phyloP scores from a whole-genome alignment of 2,329 filamentous ascomycete species.

The Mariannaea sp. region DNA sequence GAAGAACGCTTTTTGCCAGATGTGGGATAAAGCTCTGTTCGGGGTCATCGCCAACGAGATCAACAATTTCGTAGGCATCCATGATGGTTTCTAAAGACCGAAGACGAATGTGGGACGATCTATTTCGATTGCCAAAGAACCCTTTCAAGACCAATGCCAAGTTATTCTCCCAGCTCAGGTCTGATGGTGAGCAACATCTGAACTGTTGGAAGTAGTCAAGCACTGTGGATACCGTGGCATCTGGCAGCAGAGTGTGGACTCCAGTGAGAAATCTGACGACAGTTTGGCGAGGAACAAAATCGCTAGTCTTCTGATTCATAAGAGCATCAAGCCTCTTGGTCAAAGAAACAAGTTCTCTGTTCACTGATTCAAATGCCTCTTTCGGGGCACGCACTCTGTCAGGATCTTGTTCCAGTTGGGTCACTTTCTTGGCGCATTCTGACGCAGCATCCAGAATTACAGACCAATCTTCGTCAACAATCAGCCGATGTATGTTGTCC shows the following conservation, averaged over 20 bases:
- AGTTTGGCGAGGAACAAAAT: constrained; percentile 67
- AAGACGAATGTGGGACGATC: constrained; percentile 66
- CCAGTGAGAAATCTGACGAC: constrained; percentile 70
- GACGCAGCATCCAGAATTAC: constrained; percentile 63
- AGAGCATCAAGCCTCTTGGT: constrained; percentile 56
- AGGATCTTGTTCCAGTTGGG: constrained; percentile 35
- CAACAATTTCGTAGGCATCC: constrained; percentile 62
- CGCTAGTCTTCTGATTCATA: constrained; percentile 48
- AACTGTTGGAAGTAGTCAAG: constrained; percentile 72
- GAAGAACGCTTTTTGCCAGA: constrained; percentile 65
- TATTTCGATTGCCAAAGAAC: constrained; percentile 65
- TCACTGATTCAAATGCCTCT: constrained; percentile 47
- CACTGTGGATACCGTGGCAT: constrained; percentile 66
- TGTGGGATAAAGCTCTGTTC: constrained; percentile 61
- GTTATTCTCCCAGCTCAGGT: constrained; percentile 69
- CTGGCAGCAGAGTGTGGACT: constrained; percentile 65
- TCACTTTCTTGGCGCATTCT: constrained; percentile 52
- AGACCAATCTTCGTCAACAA: constrained; percentile 70
- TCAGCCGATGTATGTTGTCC: constrained; percentile 57
- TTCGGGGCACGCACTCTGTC: constrained; percentile 31
- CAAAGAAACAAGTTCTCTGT: constrained; percentile 51
- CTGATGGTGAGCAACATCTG: constrained; percentile 73
- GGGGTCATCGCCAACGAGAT: constrained; percentile 62
- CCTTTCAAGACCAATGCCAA: constrained; percentile 62
- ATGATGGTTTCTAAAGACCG: constrained; percentile 65